A percentile compares a stretch with the other conserved stretches of the same genome.
These are phyloP conservation scores for Pelargonium fulgidum DNA, from an alignment of 441 rosid species.

Conservation along the genomic window DNA sequence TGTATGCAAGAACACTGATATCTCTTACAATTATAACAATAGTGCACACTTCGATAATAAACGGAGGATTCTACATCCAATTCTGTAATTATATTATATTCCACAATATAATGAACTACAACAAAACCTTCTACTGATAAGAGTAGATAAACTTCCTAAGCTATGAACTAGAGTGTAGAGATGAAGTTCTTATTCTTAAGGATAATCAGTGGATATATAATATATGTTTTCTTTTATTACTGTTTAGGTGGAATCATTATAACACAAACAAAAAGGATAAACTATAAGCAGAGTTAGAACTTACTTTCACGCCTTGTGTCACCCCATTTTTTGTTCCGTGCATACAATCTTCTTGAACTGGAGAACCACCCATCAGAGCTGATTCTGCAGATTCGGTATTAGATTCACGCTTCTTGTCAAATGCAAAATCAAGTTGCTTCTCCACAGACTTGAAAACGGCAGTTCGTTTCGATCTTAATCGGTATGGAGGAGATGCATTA, in stretches of 20 bases:
- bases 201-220: neutral
- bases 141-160: too few species aligned
- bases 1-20: too few species aligned
- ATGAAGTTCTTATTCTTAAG: too few species aligned
- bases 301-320: slow-evolving; percentile 35
- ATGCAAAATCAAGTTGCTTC: slow-evolving; percentile 78
- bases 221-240: neutral
- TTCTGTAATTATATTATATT: too few species aligned
- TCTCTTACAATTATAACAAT: too few species aligned
- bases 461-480: slow-evolving; percentile 76
- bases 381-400: slow-evolving; percentile 30
- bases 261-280: neutral
- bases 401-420: slow-evolving; percentile 36
- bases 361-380: slow-evolving; percentile 32
- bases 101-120: too few species aligned
- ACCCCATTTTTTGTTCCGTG: slow-evolving; percentile 29
- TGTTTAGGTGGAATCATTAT: slow-evolving; percentile 2
- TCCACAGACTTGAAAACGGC: slow-evolving; percentile 71
- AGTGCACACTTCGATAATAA: too few species aligned
- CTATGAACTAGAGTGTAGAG: too few species aligned
- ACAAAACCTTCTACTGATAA: too few species aligned
- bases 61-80: too few species aligned
- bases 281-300: slow-evolving; percentile 17
- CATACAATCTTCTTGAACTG: slow-evolving; percentile 33
- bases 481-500: slow-evolving; percentile 83